These are phyloP conservation scores for Dimargaris verticillata DNA, from an alignment of 192 early-diverging fungal genomes.

Conservation along the genomic window DNA sequence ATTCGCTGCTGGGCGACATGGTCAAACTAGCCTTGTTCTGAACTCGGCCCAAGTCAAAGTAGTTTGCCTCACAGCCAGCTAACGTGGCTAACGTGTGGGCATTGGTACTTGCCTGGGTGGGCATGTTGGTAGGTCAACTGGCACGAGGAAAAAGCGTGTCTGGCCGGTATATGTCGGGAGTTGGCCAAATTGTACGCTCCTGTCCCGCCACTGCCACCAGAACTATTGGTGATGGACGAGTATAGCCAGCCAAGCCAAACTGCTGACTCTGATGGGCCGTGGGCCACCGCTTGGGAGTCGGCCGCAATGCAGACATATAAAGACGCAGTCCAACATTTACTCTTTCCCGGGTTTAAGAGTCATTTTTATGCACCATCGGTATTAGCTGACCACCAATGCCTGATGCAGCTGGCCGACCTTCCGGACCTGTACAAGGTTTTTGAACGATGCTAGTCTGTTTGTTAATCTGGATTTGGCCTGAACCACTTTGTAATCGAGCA, in stretches of 20 bases:
- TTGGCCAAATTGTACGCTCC: constrained; percentile 46
- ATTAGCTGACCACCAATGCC: constrained; percentile 37
- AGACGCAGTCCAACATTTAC: constrained; percentile 53
- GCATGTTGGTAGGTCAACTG: constrained; percentile 47
- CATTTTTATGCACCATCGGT: constrained; percentile 48
- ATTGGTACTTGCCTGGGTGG: too few species aligned
- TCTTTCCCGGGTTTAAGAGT: constrained; percentile 66
- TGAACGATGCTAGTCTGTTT: constrained; percentile 79
- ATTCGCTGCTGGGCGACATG: too few species aligned
- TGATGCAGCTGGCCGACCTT: constrained; percentile 66
- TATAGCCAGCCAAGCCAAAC: neutral
- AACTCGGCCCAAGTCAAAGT: too few species aligned
- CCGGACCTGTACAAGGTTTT: constrained; percentile 89
- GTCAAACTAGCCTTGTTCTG: too few species aligned
- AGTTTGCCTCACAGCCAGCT: too few species aligned
- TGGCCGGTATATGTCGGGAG: constrained; percentile 51
- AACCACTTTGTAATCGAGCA: too few species aligned
- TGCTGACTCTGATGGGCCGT: neutral
- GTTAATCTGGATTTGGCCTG: too few species aligned
- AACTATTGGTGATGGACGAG: neutral
- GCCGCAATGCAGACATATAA: constrained; percentile 26
- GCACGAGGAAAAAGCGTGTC: constrained; percentile 71
- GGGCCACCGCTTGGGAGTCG: constrained; percentile 5
- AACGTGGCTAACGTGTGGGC: too few species aligned
- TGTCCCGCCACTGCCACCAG: constrained; percentile 28